These are phyloP conservation scores for Candolleomyces aberdarensis DNA, from an alignment of 768 basidiomycete genomes.

Conservation along the genomic window DNA sequence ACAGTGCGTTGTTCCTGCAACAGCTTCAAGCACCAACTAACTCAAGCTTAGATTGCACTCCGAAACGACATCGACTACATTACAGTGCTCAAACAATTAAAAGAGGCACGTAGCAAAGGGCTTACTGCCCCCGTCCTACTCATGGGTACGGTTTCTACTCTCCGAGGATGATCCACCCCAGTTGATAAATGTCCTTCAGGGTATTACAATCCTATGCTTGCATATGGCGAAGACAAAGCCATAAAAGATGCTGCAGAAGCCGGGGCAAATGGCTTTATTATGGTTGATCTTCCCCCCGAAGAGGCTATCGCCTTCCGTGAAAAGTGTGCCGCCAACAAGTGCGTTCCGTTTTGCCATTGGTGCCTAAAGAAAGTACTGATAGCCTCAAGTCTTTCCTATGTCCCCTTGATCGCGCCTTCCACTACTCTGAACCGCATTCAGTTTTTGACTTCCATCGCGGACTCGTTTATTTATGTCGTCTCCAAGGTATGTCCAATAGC, in stretches of 20 bases:
- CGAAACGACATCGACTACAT: constrained; percentile 76
- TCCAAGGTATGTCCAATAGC: constrained; percentile 64
- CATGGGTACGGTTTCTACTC: constrained; percentile 63
- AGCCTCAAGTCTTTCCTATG: constrained; percentile 75
- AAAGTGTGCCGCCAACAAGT: constrained; percentile 82
- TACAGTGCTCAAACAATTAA: constrained; percentile 69
- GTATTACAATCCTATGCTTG: constrained; percentile 95
- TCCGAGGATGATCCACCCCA: background rate
- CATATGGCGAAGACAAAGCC: constrained; percentile 93
- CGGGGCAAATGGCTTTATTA: constrained; percentile 95
- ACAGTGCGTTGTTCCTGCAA: constrained; percentile 52
- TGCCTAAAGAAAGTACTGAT: constrained; percentile 3
- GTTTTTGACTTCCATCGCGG: constrained; percentile 90
- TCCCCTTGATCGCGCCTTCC: constrained; percentile 93
- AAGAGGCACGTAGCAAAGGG: constrained; percentile 77
- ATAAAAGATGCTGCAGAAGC: constrained; percentile 86
- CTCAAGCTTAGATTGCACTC: constrained; percentile 66
- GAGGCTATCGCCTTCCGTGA: constrained; percentile 89
- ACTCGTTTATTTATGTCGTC: constrained; percentile 98
- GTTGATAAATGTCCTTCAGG: constrained; percentile 44
- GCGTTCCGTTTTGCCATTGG: constrained; percentile 26
- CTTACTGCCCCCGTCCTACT: constrained; percentile 85
- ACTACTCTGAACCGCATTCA: constrained; percentile 85
- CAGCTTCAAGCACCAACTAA: constrained; percentile 9
- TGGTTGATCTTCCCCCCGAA: constrained; percentile 97